phyloP scores from a whole-genome alignment of 768 basidiomycete species.

The Macrocybe gigantea region DNA sequence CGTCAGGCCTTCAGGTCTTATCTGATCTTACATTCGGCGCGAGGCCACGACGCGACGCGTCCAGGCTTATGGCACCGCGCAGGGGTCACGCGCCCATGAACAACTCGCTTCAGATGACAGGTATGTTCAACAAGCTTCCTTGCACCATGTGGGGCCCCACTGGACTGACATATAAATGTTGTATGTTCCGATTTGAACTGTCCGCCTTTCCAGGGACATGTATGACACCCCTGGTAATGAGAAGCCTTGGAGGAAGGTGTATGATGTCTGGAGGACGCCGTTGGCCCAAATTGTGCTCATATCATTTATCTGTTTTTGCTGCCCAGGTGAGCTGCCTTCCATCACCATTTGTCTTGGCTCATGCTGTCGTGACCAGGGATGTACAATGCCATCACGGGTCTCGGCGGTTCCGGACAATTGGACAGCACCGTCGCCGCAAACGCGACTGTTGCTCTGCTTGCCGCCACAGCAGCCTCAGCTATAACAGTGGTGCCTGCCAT shows the following conservation, averaged over 20 bases:
- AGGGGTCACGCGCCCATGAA: too few species aligned
- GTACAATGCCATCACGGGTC: constrained; percentile 23
- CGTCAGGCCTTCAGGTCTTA: too few species aligned
- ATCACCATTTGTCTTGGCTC: neutral
- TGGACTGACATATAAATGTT: too few species aligned
- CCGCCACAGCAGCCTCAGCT: constrained; percentile 22
- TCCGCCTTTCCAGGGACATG: too few species aligned
- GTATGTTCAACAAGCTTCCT: too few species aligned
- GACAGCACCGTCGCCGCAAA: constrained; percentile 23
- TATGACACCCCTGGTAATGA: neutral
- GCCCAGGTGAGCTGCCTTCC: constrained; percentile 14
- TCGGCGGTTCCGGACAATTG: constrained; percentile 23
- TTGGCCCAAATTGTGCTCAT: constrained; percentile 22
- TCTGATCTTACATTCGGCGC: too few species aligned
- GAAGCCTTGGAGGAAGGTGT: constrained; percentile 5
- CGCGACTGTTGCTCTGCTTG: constrained; percentile 19
- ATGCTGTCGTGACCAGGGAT: constrained; percentile 12
- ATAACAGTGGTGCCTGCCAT: constrained; percentile 20
- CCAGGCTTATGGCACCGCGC: too few species aligned
- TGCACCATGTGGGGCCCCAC: too few species aligned
- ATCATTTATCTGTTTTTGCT: constrained; percentile 21
- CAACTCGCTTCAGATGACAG: too few species aligned
- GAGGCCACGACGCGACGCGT: too few species aligned
- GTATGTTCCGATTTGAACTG: too few species aligned
- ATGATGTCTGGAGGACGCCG: constrained; percentile 16